Conservation (phyloP, 139 green algal species). For the Trebouxia sp. region DNA sequence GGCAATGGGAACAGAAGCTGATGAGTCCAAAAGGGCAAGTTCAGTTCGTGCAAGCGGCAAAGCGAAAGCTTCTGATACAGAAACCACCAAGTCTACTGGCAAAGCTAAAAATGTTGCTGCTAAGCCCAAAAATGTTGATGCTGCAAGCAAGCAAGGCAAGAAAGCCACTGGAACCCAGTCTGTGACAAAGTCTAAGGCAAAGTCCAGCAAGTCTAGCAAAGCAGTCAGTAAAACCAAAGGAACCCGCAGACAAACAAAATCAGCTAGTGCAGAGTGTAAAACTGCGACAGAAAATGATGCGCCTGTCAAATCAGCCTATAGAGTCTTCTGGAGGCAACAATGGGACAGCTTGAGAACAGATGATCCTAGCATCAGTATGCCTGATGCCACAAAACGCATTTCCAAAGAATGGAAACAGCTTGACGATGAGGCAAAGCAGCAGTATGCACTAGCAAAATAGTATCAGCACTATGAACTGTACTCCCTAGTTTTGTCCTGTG, state of each 20-base stretch:
- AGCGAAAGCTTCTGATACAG: not conserved
- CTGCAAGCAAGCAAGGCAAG: not conserved
- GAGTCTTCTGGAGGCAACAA: not conserved
- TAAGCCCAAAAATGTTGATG: not conserved
- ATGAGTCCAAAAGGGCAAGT: not conserved
- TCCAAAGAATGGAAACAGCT: not conserved
- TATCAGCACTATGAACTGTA: too few species aligned
- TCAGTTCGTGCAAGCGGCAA: not conserved
- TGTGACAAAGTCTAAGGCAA: too few species aligned
- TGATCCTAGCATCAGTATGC: not conserved
- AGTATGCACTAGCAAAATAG: too few species aligned
- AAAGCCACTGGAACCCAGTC: not conserved
- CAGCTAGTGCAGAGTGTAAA: too few species aligned
- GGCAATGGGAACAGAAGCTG: not conserved
- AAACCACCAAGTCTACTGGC: not conserved
- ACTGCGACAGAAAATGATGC: too few species aligned
- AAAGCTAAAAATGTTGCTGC: not conserved
- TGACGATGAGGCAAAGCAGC: not conserved
- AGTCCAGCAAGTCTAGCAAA: too few species aligned
- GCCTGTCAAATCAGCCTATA: not conserved
- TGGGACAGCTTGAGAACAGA: not conserved
- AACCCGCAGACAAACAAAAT: too few species aligned
- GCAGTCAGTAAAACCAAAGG: too few species aligned
- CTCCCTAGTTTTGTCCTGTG: too few species aligned
- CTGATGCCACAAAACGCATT: conserved; percentile 6